Percentiles rank a stretch among this genome's conserved stretches.
phyloP scores from a whole-genome alignment of 2,329 filamentous ascomycete genomes.

The Fusarium sp. region DNA sequence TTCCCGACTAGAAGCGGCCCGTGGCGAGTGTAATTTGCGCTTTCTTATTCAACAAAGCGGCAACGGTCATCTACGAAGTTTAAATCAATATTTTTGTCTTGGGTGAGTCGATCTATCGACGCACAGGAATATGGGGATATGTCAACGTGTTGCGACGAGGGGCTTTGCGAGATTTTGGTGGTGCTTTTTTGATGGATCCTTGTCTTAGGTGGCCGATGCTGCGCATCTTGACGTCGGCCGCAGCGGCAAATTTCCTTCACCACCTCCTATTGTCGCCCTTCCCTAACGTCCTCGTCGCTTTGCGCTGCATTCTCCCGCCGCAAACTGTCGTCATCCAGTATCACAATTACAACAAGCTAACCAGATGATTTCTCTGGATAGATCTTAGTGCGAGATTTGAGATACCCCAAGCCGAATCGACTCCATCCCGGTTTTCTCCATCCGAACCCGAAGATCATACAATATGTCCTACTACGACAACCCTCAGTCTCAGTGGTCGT shows the following conservation, averaged over 20 bases:
- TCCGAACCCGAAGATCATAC: slow-evolving; percentile 25
- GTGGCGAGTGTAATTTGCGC: slow-evolving; percentile 42
- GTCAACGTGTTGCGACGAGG: slow-evolving; percentile 45
- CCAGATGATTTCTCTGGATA: slow-evolving; percentile 17
- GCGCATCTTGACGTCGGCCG: slow-evolving; percentile 44
- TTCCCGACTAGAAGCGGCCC: slow-evolving; percentile 43
- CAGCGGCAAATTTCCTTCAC: slow-evolving; percentile 42
- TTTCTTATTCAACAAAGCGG: slow-evolving; percentile 37
- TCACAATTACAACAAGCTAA: slow-evolving; percentile 35
- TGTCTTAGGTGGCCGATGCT: slow-evolving; percentile 44
- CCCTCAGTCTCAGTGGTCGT: slow-evolving; percentile 57
- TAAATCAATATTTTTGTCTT: slow-evolving; percentile 26
- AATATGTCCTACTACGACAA: slow-evolving; percentile 63
- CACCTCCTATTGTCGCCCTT: slow-evolving; percentile 29
- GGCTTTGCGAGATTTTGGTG: slow-evolving; percentile 29
- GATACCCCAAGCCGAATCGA: slow-evolving; percentile 20
- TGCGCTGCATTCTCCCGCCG: slow-evolving; percentile 29
- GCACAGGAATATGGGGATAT: slow-evolving; percentile 31
- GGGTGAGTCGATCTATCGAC: slow-evolving; percentile 40
- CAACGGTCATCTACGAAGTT: slow-evolving; percentile 34
- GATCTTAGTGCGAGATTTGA: slow-evolving; percentile 35
- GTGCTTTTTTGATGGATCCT: slow-evolving; percentile 42
- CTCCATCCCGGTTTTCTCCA: slow-evolving; percentile 36
- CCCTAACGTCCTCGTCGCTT: slow-evolving; percentile 11
- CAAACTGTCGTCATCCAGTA: slow-evolving; percentile 22